Evolutionary conservation across 768 basidiomycete genomes (phyloP).

Genomic region (Aureoboletus auriporus): DNA sequence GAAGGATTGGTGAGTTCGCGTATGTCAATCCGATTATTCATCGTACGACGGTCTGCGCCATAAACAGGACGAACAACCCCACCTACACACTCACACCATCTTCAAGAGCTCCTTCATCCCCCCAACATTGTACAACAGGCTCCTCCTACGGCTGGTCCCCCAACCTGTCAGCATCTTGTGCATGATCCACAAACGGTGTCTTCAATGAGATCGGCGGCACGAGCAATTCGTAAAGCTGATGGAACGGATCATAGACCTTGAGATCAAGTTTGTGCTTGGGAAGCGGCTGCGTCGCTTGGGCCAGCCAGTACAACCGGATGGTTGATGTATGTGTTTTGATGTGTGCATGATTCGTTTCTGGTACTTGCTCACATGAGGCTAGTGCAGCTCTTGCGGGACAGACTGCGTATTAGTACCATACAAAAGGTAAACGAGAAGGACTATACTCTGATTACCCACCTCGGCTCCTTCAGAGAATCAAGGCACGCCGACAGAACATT

Average conservation of each 20-base stretch:
- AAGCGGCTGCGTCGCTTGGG: constrained; percentile 12
- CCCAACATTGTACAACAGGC: constrained; percentile 57
- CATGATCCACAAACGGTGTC: constrained; percentile 57
- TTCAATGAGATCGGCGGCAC: constrained; percentile 43
- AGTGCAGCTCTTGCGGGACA: constrained; percentile 38
- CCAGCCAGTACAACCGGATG: constrained; percentile 7
- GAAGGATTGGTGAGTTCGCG: constrained; percentile 47
- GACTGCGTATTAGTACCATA: constrained; percentile 31
- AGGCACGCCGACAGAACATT: constrained; percentile 58
- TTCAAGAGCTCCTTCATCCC: constrained; percentile 71
- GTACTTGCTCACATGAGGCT: constrained; percentile 3
- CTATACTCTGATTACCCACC: constrained; percentile 40
- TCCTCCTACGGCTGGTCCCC: constrained; percentile 76
- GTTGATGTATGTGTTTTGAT: constrained; percentile 18
- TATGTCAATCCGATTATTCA: not conserved
- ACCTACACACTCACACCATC: constrained; percentile 56
- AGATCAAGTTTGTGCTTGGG: constrained; percentile 39
- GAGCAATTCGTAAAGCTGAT: constrained; percentile 29
- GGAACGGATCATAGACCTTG: constrained; percentile 33
- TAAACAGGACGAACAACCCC: constrained; percentile 51
- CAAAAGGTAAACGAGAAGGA: constrained; percentile 37
- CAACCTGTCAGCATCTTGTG: constrained; percentile 69
- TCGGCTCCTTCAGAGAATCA: constrained; percentile 42
- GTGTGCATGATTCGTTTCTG: not conserved
- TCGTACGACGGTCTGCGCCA: not conserved